Conservation (phyloP, 352 stramenopile genomes). For the Blastocystis sp. region DNA sequence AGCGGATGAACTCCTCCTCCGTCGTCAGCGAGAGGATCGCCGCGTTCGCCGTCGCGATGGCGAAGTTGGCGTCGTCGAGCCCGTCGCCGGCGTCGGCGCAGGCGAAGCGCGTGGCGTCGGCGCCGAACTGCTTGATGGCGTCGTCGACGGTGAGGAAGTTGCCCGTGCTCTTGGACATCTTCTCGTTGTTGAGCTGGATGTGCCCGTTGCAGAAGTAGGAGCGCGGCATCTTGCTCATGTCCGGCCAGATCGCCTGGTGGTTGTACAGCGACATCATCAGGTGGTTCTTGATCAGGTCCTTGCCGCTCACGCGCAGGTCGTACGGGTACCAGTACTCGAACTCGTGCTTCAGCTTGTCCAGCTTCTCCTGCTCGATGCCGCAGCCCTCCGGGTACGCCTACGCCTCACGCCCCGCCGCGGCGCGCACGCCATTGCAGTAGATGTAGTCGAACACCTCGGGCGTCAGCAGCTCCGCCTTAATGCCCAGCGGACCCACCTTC, state of each 20-base stretch:
- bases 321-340: slow-evolving; percentile 99
- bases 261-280: slow-evolving; percentile 99
- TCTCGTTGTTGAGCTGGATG: slow-evolving; percentile 87
- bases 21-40: slow-evolving; percentile 93
- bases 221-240: slow-evolving; percentile 91
- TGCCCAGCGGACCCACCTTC: slow-evolving; percentile 73
- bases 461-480: slow-evolving; percentile 81
- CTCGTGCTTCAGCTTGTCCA: slow-evolving; percentile 89
- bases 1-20: slow-evolving; percentile 94
- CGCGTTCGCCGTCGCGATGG: slow-evolving; percentile 90
- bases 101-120: slow-evolving; percentile 92
- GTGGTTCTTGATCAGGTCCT: slow-evolving; percentile 95
- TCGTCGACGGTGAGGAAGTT: slow-evolving; percentile 99
- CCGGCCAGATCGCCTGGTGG: slow-evolving; percentile 96
- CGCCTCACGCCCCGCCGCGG: slow-evolving; percentile 71
- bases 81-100: slow-evolving; percentile 93
- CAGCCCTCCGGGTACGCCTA: slow-evolving; percentile 37
- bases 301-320: slow-evolving; percentile 92
- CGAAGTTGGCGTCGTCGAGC: slow-evolving; percentile 98
- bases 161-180: slow-evolving; percentile 98
- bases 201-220: slow-evolving; percentile 98
- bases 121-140: slow-evolving; percentile 88
- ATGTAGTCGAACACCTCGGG: slow-evolving; percentile 98
- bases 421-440: slow-evolving; percentile 84
- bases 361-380: slow-evolving; percentile 75